Evolutionary conservation across 2,329 filamentous ascomycete genomes (phyloP), one percentile per base, ranked within the genome.

Genomic region (Zelopaecilomyces penicillatus): DNA sequence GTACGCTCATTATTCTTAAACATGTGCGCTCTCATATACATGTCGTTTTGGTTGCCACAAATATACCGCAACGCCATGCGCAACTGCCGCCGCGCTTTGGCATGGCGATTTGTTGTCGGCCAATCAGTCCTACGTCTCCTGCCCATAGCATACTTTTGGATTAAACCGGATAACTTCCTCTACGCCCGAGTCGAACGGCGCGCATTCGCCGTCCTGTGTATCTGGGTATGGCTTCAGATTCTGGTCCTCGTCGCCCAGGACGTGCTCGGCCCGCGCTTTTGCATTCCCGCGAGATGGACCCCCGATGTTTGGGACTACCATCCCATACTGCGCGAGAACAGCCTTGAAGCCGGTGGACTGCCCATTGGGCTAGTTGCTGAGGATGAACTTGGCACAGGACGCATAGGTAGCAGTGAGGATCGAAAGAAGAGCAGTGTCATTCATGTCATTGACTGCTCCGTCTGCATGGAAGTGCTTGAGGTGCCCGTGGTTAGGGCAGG

Each of bases 301-400:
- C 76, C 79, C n/a, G 76, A 81, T 45, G 87, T 85, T 1, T 98
- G 95, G 76, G 91, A 98, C 59, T 98, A 98, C 61, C 91, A 98
- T 62, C 91, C 89, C 0, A 74, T 95, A 3, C 72, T 98, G 26
- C 80, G 87, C 29, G 86, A 89, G 57, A 89, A 95, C 50, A 85
- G 82, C 47, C 65, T 87, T 38, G 86, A 95, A 67, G 80, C 85
- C 12, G 87, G 85, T 19, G 83, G 81, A 1, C 66, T 95, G 50
- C 89, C 90, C 0, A 86, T 95, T 46, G 88, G 89, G 1, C 74
- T 88, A 55, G 41, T 66, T 50, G 40, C 54, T 53, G 43, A 64
- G 26, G 61, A 64, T 34, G 52, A 51, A 4, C 47, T 56, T 2
- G 52, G 49, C 5, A 51, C 52, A 11, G 54, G 46, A 50, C 57